phyloP scores from a whole-genome alignment of 129 eudicot genomes.

The Flaveria brownii region DNA sequence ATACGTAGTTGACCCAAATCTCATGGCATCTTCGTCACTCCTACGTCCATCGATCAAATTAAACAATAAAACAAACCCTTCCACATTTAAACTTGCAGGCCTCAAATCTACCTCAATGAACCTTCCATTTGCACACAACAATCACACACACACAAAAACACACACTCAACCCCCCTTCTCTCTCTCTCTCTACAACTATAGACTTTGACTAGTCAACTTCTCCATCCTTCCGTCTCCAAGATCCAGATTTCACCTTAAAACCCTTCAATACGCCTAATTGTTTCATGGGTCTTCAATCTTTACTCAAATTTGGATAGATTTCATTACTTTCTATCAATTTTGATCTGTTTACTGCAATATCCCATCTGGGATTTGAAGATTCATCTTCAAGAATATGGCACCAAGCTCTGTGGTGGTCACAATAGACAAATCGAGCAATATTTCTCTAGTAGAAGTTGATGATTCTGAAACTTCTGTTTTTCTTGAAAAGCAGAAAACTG shows the following conservation, averaged over 20 bases:
- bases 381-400: slow-evolving; percentile 41
- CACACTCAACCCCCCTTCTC: neutral
- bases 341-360: slow-evolving; percentile 1
- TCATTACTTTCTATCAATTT: slow-evolving; percentile 5
- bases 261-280: neutral
- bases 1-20: slow-evolving; percentile 24
- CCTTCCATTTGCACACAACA: slow-evolving; percentile 28
- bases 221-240: slow-evolving; percentile 25
- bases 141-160: neutral
- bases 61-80: slow-evolving; percentile 25
- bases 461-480: slow-evolving; percentile 42
- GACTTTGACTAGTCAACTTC: slow-evolving; percentile 33
- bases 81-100: slow-evolving; percentile 35
- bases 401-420: slow-evolving; percentile 53
- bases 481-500: slow-evolving; percentile 63
- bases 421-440: slow-evolving; percentile 44
- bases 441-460: slow-evolving; percentile 50
- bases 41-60: no score
- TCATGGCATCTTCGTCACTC: slow-evolving; percentile 31
- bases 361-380: slow-evolving; percentile 35
- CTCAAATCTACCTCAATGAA: slow-evolving; percentile 16
- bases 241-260: slow-evolving; percentile 37
- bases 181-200: slow-evolving; percentile 1
- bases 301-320: neutral
- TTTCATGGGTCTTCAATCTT: slow-evolving; percentile 27